These are phyloP conservation scores for Collariella sp. DNA, from an alignment of 495 filamentous ascomycete species.

Conservation along the genomic window DNA sequence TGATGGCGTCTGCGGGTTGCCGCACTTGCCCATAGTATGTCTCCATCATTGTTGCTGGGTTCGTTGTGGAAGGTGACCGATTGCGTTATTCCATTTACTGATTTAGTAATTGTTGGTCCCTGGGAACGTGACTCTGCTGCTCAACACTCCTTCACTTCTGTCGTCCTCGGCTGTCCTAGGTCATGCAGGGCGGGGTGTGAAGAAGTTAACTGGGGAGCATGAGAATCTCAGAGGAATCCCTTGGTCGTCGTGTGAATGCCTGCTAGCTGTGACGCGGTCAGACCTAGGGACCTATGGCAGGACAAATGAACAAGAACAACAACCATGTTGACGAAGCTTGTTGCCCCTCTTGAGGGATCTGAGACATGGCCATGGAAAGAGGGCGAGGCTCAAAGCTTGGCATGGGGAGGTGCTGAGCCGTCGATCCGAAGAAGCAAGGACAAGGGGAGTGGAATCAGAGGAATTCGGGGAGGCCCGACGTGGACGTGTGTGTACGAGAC, in stretches of 20 bases:
- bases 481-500: not conserved
- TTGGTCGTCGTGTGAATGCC: not conserved
- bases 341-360: conserved; percentile 6
- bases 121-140: not conserved
- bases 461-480: not conserved
- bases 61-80: not conserved
- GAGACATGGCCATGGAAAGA: conserved; percentile 17
- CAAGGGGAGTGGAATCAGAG: not conserved
- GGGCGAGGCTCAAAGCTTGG: conserved; percentile 13
- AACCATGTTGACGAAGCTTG: not conserved
- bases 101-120: not conserved
- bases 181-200: conserved; percentile 1
- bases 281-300: not conserved
- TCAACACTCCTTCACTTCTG: not conserved
- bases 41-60: conserved; percentile 56
- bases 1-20: conserved; percentile 89
- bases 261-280: not conserved
- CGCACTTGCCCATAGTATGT: conserved; percentile 91
- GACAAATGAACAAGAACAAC: not conserved
- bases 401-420: not conserved
- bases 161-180: not conserved
- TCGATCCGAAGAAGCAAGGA: not conserved
- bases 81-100: not conserved
- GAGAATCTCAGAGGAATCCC: not conserved
- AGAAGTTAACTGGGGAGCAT: not conserved